A percentile compares a stretch with the other conserved stretches of the same genome.
Evolutionary conservation across 352 stramenopile species (phyloP).

Genomic region (Globisporangium cylindrosporum): DNA sequence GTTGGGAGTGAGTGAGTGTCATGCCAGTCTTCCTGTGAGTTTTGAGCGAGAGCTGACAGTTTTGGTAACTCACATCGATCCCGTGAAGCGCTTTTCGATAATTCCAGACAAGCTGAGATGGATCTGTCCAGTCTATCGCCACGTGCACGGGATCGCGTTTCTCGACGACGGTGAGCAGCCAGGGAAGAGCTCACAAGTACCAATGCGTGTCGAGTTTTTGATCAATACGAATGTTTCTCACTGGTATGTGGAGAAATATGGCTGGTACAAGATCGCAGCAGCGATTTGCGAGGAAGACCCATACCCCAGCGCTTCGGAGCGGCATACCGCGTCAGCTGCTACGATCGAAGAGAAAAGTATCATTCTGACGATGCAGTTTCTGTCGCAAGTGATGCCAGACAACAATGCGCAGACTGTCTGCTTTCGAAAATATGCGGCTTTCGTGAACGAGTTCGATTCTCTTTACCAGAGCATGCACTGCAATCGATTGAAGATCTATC

Average conservation of each 20-base stretch:
- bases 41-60: constrained; percentile 14
- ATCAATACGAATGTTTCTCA: constrained; percentile 20
- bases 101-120: background rate
- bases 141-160: constrained; percentile 35
- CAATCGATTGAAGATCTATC: constrained; percentile 10
- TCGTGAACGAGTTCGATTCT: background rate
- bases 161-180: background rate
- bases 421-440: background rate
- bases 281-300: constrained; percentile 8
- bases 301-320: background rate
- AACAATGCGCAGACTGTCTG: background rate
- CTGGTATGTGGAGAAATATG: constrained; percentile 36
- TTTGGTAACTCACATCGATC: constrained; percentile 33
- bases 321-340: background rate
- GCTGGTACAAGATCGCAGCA: constrained; percentile 30
- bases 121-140: constrained; percentile 25
- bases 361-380: background rate
- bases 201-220: constrained; percentile 29
- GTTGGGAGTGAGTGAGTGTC: constrained; percentile 10
- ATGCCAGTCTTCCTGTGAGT: background rate
- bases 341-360: constrained; percentile 14
- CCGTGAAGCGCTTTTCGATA: constrained; percentile 5
- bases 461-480: background rate
- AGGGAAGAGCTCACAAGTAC: constrained; percentile 7
- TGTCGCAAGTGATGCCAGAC: background rate